phyloP scores from a whole-genome alignment of 2,329 filamentous ascomycete species.

The Periconia digitata region DNA sequence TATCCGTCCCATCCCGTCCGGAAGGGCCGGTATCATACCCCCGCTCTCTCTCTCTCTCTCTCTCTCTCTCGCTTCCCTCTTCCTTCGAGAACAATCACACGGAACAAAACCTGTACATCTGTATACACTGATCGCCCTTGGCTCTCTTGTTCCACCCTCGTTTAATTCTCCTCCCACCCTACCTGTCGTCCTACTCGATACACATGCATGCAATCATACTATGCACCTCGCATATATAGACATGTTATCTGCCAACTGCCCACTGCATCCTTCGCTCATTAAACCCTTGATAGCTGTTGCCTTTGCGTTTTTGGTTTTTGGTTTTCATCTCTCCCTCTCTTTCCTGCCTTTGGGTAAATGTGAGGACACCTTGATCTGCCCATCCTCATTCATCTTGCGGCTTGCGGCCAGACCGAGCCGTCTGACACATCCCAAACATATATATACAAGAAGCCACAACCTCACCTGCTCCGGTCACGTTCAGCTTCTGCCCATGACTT shows the following conservation, averaged over 20 bases:
- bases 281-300: not conserved
- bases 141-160: too few species aligned
- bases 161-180: too few species aligned
- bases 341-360: not conserved
- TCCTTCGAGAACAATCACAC: not conserved
- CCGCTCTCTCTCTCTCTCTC: not conserved
- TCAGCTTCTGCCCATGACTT: too few species aligned
- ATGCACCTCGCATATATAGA: too few species aligned
- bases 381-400: conserved; percentile 5
- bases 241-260: too few species aligned
- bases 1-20: too few species aligned
- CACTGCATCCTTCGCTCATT: not conserved
- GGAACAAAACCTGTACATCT: not conserved
- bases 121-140: too few species aligned
- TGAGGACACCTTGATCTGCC: not conserved
- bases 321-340: too few species aligned
- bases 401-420: conserved; percentile 22
- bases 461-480: too few species aligned
- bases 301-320: too few species aligned
- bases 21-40: not conserved
- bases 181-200: too few species aligned
- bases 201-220: not conserved
- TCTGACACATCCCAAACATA: conserved; percentile 11
- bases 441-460: too few species aligned
- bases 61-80: not conserved